A percentile compares a stretch with the other conserved stretches of the same genome.
These are phyloP conservation scores for Neurospora hispaniola DNA, from an alignment of 495 filamentous ascomycete species.

Conservation along the genomic window DNA sequence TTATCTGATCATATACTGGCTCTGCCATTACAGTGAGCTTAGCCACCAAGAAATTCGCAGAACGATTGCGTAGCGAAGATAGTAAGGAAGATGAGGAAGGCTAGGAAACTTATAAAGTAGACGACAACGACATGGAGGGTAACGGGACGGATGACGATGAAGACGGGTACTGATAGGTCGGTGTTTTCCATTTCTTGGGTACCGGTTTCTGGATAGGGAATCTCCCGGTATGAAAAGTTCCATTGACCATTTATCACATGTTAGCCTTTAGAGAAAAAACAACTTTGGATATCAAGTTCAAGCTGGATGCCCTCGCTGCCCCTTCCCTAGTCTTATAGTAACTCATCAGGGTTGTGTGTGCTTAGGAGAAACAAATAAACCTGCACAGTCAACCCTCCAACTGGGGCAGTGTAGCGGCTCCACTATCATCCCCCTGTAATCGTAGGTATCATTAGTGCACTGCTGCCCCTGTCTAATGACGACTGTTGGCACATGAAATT, in stretches of 20 bases:
- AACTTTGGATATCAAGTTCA: not conserved
- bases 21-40: slow-evolving; percentile 23
- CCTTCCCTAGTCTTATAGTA: not conserved
- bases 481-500: not conserved
- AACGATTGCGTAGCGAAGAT: slow-evolving; percentile 22
- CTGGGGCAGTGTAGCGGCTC: not conserved
- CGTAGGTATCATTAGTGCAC: not conserved
- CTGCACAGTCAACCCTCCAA: not conserved
- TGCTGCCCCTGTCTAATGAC: not conserved
- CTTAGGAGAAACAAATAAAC: not conserved
- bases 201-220: not conserved
- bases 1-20: slow-evolving; percentile 28
- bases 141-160: not conserved
- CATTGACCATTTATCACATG: not conserved
- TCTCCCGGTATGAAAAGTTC: not conserved
- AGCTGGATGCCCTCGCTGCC: not conserved
- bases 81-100: too few relatives aligned
- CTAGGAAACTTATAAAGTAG: too few relatives aligned
- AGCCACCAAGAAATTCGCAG: slow-evolving; percentile 25
- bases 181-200: not conserved
- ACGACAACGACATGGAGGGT: not conserved
- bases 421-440: not conserved
- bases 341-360: not conserved
- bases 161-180: not conserved
- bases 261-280: not conserved